These are phyloP conservation scores for Beauveria medogensis DNA, from an alignment of 2,329 filamentous ascomycete species.

Conservation along the genomic window DNA sequence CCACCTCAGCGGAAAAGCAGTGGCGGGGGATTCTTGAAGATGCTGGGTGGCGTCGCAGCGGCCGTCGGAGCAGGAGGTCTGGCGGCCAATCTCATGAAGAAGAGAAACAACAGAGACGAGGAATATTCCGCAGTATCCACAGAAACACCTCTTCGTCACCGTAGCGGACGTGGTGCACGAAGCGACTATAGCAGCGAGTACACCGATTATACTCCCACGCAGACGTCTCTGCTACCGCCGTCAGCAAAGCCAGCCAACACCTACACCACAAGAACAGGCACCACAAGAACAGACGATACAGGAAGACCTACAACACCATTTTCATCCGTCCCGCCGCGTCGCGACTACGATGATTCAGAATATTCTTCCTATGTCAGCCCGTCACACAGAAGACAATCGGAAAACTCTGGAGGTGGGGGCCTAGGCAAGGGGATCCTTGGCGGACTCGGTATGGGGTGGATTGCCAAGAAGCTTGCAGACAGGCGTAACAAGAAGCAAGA, in stretches of 20 bases:
- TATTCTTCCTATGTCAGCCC: conserved; percentile 56
- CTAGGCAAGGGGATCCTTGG: conserved; percentile 51
- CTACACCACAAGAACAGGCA: conserved; percentile 39
- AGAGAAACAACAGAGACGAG: conserved; percentile 45
- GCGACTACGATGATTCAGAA: conserved; percentile 45
- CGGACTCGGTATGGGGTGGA: conserved; percentile 58
- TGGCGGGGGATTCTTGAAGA: conserved; percentile 51
- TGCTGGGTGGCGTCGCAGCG: conserved; percentile 52
- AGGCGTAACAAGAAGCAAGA: conserved; percentile 41
- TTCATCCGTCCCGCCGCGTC: conserved; percentile 32
- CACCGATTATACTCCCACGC: conserved; percentile 24
- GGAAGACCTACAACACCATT: conserved; percentile 41
- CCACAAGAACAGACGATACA: conserved; percentile 38
- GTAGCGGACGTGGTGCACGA: conserved; percentile 33
- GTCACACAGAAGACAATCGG: conserved; percentile 46
- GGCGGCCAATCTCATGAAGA: conserved; percentile 49
- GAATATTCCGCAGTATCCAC: conserved; percentile 56
- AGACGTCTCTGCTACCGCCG: conserved; percentile 38
- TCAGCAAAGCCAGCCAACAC: conserved; percentile 38
- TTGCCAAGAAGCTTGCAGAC: conserved; percentile 57
- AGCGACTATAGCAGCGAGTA: conserved; percentile 45
- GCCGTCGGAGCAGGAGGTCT: conserved; percentile 55
- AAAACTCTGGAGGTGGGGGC: conserved; percentile 34
- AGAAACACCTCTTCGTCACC: conserved; percentile 48
- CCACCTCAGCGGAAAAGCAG: conserved; percentile 28